Base-by-base conservation (phyloP, 495 filamentous ascomycete species). In the Tuber borchii region DNA sequence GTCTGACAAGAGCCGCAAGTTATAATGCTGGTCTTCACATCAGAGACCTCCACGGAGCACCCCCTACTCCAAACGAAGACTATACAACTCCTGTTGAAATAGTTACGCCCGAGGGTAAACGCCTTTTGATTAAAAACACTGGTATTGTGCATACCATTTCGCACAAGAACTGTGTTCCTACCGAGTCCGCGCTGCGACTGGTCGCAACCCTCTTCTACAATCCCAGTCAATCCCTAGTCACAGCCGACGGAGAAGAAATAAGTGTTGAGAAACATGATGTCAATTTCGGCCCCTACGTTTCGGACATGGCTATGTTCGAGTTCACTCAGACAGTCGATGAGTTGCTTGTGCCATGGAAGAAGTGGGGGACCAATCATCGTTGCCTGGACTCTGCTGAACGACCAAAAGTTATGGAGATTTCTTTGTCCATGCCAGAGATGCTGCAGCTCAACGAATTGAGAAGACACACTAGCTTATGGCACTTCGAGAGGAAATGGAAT, bases 401-500 rank as follows among this genome's bases (percentile, higher is more conserved):
- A 61, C 91, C 91, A 2, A 87, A 86, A 40, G 88, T 93, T 31
- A 89, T 93, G 70, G 90, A 93, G 85, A 86, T 95, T 76, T 89
- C 89, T 2, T 84, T 94, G 79, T 89, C 90, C 10, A 88, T 89
- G 72, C 88, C 89, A 0, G 86, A 89, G 69, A 93, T 91, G 75
- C 87, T 94, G 65, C 87, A 89, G 4, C 88, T 94, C 46, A 86
- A 85, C 40, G 90, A 92, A 76, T 85, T 94, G 51, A 87, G 93
- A 69, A 91, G 91, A 80, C 90, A 94, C 82, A 93, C 94, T 85
- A 88, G 90, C 65, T 88, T 97, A 75, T 92, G 91, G 86, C 87
- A 89, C 22, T 95, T 94, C 77, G 92, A 95, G 87, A 87, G 88
- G 43, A 91, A 94, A 83, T 95, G 92, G 92, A 93, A 93, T 79